Base-by-base conservation (phyloP, 257 asterid genomes). In the Capsicum chinense region DNA sequence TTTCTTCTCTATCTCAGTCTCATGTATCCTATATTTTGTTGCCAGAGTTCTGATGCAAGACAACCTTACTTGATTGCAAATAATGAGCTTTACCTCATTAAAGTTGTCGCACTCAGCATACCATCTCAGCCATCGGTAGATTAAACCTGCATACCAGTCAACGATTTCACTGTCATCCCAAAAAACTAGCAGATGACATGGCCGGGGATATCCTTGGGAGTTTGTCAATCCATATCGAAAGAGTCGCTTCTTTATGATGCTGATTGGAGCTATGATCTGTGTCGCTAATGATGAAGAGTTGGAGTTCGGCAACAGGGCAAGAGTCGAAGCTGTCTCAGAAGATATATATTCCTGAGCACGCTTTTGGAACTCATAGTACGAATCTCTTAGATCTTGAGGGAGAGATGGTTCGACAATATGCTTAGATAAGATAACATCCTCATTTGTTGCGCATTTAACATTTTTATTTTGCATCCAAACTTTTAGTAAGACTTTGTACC, bases 121-220 rank as follows among this genome's bases (percentile, higher is more conserved):
- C 98, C 99, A 96, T 88, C 93, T 92, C 74, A 92, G 90, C 97
- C 95, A 95, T 66, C 98, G 91, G 48, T 50, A 79, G 63, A 90
- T 95, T 87, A 96, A 79, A 80, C 99, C 99, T 14, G 95, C 84
- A 89, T 91, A 94, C 98, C 98, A 96, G 84, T 90, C 92, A 44
- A 96, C 85, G 15, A 96, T 96, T 79, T 90, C 97, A 91, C 84
- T 56, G 60, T 89, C 93, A 33, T 94, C 98, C 47, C 89, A 92
- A 86, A 96, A 85, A 80, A 96, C 83, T 33, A 96, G 91, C 37
- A 87, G 58, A 80, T 93, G 90, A 83, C 97, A 94, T 6, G 94
- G 81, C 2, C 91, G 92, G 8, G 93, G 93, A 52, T 87, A 83
- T 74, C 98, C 98, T 83, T 90, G 90, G 63, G 88, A 44, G 84